Evolutionary conservation across 2,329 filamentous ascomycete genomes (phyloP), one percentile per base, ranked within the genome.

Genomic region (Trichoderma asperellum): DNA sequence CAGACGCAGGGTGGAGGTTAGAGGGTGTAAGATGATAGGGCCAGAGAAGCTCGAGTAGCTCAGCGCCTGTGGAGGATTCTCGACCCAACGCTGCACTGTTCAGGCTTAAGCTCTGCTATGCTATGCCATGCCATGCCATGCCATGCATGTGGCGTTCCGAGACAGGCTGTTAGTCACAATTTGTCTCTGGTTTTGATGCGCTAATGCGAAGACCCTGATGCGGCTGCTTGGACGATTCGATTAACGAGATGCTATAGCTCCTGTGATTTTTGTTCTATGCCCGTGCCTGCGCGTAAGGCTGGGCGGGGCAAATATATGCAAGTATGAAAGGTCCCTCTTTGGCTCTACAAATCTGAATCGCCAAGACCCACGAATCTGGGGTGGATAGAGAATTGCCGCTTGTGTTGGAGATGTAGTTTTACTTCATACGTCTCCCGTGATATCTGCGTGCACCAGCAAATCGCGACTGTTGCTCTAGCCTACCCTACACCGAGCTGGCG

Each of bases 1-100:
- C 32, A 24, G 55, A 63, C 18, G 34, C 49, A 59, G 57, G 49
- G 55, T 52, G 57, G 58, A 43, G 68, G 65, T 34, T 27, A 49
- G 55, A 61, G 53, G 58, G 65, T 69, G 59, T 70, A 65, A 70
- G 59, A 58, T 69, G 69, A 70, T 68, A 64, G 69, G 66, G 32
- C 59, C 40, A 37, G 40, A 49, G 40, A 59, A 8, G 8, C 14
- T 59, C n/a, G 59, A n/a, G 40, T 58, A 55, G 43, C 53, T 53
- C 5, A 59, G 16, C 40, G 47, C 61, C 16, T 53, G 21, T 21
- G 34, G 49, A 49, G 59, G 49, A 32, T 40, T 40, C 21, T 37
- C 11, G 34, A 34, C 27, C 27, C 47, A 27, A 49, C 18, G 47
- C 43, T 29, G 53, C 37, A 29, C 11, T 29, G 21, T 49, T 11